Base-by-base conservation (phyloP, 1,284 basidiomycete species). In the Trametes sp. region DNA sequence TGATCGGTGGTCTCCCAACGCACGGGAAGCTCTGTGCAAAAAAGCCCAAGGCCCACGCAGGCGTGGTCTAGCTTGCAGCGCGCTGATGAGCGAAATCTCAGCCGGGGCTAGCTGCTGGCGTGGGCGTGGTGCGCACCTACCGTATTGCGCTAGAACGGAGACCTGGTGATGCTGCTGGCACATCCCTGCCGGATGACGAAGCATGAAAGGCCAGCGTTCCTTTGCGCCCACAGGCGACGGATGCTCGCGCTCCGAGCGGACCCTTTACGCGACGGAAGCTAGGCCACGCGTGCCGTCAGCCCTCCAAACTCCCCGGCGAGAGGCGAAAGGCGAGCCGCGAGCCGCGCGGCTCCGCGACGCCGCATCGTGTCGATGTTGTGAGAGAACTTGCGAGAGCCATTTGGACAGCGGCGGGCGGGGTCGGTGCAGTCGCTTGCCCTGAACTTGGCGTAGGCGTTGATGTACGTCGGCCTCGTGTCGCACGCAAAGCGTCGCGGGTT, bases 251-350 rank as follows among this genome's bases (percentile, higher is more conserved):
- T 41, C 24, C 13, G 28, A 31, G 28, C 48, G 29, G 29, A 10
- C 29, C n/a, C 48, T n/a, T 50, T 50, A 50, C 48, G 48, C 48
- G 48, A 21, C 48, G 19, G 48, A 50, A 50, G 48, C n/a, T 24
- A 8, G 38, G 38, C 38, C 38, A 16, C 42, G 42, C 42, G 21
- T 45, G 21, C 42, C 23, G 24, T 16, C 42, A 21, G 42, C 42
- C 21, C 13, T 41, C 16, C 38, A 19, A 19, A 5, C 38, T 41
- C 38, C 38, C 16, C 35, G 31, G 31, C 31, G 6, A 33, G n/a
- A n/a, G n/a, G n/a, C n/a, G n/a, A n/a, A n/a, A n/a, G n/a, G n/a
- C 31, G 31, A 33, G 31, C 35, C 35, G 11, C 35, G 35, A 36
- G 35, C 11, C 35, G 35, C 35, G 35, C 35, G 35, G 35, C 35